Base-by-base conservation (phyloP, 1,139 yeast genomes). In the Nakaseomyces bracarensis region DNA sequence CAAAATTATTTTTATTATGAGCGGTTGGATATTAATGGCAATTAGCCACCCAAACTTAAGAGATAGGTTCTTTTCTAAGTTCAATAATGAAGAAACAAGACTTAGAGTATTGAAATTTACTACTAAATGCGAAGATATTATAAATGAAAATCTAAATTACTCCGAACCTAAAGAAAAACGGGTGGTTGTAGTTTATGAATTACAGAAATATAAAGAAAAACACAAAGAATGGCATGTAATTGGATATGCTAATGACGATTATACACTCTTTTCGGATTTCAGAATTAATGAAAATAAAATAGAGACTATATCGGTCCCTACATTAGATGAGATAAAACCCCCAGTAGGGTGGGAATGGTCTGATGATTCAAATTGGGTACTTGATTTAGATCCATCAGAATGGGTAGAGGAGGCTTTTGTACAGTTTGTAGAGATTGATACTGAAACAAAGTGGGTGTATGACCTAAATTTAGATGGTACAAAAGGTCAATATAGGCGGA, bases 401-500 rank as follows among this genome's bases (percentile, higher is more conserved):
- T 82, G 91, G 91, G 82, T 79, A 2, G 63, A 63, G 33, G 71
- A 74, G 43, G 64, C 71, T 27, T 65, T 81, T 36, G 55, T 64
- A 23, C 82, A 76, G 47, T 61, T 76, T 39, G 77, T 80, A 8
- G 68, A 67, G 35, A 68, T 79, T 28, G 89, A 82, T 59, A 67
- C 72, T 28, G 85, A 77, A 43, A 82, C 80, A 36, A 82, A 82
- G 60, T 82, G 91, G 91, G 87, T 80, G 15, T 82, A 82, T 57
- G 93, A 82, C 58, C 58, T 60, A 11, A 53, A 48, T 38, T 50
- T 55, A n/a, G 52, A 49, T 19, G 60, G 62, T 2, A 42, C 46
- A 3, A 46, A 58, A 36, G 61, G 61, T 2, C 47, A 49, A 38
- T 73, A 64, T 52, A 63, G 81, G 51, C 65, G 82, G 55, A 66